These are phyloP conservation scores for Pichia sp. DNA, from an alignment of 1,139 yeast genomes.

Conservation along the genomic window DNA sequence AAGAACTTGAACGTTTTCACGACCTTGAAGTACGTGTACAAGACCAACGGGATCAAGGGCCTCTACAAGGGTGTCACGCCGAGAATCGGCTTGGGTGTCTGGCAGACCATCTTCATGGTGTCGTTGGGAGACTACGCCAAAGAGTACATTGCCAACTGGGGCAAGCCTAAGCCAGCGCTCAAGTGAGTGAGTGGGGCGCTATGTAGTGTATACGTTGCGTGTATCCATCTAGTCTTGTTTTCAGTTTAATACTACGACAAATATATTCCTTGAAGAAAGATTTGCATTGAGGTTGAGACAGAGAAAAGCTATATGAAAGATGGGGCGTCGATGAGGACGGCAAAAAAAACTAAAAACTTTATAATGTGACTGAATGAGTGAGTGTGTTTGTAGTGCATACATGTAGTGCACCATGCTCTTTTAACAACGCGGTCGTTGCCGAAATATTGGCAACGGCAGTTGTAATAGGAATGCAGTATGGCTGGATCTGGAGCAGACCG, in stretches of 20 bases:
- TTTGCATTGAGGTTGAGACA: not conserved
- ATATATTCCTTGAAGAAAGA: too few species aligned
- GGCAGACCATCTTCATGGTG: conserved; percentile 99
- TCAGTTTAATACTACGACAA: not conserved
- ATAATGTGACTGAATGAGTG: not conserved
- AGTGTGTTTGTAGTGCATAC: too few species aligned
- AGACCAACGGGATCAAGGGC: conserved; percentile 80
- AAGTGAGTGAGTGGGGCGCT: conserved; percentile 4
- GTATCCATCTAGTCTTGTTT: not conserved
- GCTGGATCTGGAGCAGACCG: too few species aligned
- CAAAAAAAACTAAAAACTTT: not conserved
- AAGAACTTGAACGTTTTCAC: conserved; percentile 78
- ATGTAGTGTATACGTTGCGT: not conserved
- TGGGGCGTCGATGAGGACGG: not conserved
- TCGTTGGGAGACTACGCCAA: conserved; percentile 95
- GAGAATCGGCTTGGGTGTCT: conserved; percentile 90
- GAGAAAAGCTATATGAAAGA: not conserved
- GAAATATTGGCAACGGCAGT: too few species aligned
- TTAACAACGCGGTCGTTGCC: too few species aligned
- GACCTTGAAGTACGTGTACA: conserved; percentile 78
- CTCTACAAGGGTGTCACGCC: conserved; percentile 96
- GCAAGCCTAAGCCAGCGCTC: conserved; percentile 26
- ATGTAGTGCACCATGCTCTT: too few species aligned
- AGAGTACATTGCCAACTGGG: conserved; percentile 49
- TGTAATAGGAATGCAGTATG: too few species aligned